These are phyloP conservation scores for Paecilomyces fulvus DNA, from an alignment of 2,329 filamentous ascomycete genomes.

Conservation along the genomic window DNA sequence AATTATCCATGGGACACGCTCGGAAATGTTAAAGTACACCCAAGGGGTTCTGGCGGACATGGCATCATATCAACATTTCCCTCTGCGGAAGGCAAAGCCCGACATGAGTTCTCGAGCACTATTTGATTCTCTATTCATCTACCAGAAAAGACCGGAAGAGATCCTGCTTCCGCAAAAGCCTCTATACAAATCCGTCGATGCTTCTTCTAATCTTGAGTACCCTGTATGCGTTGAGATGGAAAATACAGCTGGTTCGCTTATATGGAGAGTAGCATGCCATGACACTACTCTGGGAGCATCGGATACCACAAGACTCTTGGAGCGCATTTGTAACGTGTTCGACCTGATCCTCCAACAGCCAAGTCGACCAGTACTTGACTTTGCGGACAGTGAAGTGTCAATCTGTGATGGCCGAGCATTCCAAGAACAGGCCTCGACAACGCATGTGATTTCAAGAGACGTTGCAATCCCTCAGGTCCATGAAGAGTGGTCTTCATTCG, in stretches of 20 bases:
- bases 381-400: slow-evolving; percentile 45
- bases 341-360: slow-evolving; percentile 45
- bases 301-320: slow-evolving; percentile 46
- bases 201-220: slow-evolving; percentile 66
- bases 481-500: slow-evolving; percentile 22
- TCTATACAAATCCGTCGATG: slow-evolving; percentile 56
- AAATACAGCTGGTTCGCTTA: slow-evolving; percentile 43
- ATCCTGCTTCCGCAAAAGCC: slow-evolving; percentile 5
- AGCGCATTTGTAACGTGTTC: slow-evolving; percentile 53
- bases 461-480: background rate
- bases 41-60: slow-evolving; percentile 62
- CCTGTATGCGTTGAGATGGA: slow-evolving; percentile 78
- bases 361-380: slow-evolving; percentile 46
- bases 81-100: slow-evolving; percentile 61
- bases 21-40: slow-evolving; percentile 61
- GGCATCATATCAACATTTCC: slow-evolving; percentile 66
- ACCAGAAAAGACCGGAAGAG: slow-evolving; percentile 46
- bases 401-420: slow-evolving; percentile 52
- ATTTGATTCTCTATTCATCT: slow-evolving; percentile 60
- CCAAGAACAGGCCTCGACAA: slow-evolving; percentile 4
- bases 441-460: background rate
- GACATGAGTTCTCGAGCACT: slow-evolving; percentile 39
- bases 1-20: slow-evolving; percentile 59
- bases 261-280: slow-evolving; percentile 68
- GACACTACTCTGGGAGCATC: slow-evolving; percentile 41